Base-by-base conservation (phyloP, 352 stramenopile genomes). In the Globisporangium cystogenes region DNA sequence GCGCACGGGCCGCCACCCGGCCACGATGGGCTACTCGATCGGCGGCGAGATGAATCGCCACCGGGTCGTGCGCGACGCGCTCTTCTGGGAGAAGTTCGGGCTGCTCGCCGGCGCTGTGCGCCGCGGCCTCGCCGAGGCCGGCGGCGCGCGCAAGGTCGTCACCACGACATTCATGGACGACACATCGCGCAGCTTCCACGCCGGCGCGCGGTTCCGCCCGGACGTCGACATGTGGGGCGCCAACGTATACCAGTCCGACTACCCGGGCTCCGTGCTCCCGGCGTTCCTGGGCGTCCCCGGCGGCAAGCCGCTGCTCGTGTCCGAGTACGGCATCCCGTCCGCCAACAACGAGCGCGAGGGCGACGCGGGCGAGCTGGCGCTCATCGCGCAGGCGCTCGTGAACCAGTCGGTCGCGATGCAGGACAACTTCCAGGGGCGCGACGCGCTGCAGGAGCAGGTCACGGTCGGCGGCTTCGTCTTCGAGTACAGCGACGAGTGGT, bases 401-500 rank as follows among this genome's bases (percentile, higher is more conserved):
- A 57, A 81, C 35, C 72, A 83, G 48, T 68, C 76, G 10, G 40
- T 78, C 4, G 64, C 70, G 21, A 75, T 87, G 65, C 73, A 87
- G 31, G 53, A 60, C 47, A 87, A 87, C 58, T 87, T 68, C 48
- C 64, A 82, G 24, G 42, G 60, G 14, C 68, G 48, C 1, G 76
- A 87, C 37, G 23, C n/a, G 23, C 48, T 86, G 20, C 47, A 66
- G 3, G 70, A 87, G 40, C 76, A 87, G 24, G 56, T 77, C 7
- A 48, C 83, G 7, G 74, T 87, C 5, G 74, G 76, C n/a, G 77
- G 74, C 1, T 88, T 88, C 24, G 64, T 88, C 11, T 88, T 88
- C 45, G 77, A 88, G 60, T 88, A 85, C 74, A 82, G 72, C 55
- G 77, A 88, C 58, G 77, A 88, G 43, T 89, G 78, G 78, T 87